Conservation (phyloP, 2,329 filamentous ascomycete genomes). For the Simplicillium sp. region DNA sequence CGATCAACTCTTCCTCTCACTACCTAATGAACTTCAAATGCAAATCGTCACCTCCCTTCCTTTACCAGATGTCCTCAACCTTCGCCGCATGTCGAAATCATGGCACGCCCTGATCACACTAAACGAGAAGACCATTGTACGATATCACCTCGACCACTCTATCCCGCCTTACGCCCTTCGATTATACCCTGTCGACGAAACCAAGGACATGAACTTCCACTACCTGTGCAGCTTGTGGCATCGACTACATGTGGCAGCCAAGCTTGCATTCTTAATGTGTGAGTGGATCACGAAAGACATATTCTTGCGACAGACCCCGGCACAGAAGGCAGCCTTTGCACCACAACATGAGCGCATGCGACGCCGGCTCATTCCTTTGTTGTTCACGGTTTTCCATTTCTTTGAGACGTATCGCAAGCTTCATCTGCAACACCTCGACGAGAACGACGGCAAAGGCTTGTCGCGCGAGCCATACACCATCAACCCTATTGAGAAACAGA, state of each 20-base stretch:
- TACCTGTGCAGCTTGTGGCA: constrained; percentile 58
- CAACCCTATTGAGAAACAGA: constrained; percentile 52
- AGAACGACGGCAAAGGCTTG: constrained; percentile 42
- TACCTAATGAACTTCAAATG: constrained; percentile 54
- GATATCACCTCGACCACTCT: constrained; percentile 49
- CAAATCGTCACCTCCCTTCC: constrained; percentile 52
- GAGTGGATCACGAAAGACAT: constrained; percentile 58
- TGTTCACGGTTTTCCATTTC: constrained; percentile 60
- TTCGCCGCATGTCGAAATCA: constrained; percentile 47
- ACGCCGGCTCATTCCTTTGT: constrained; percentile 50
- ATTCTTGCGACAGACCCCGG: constrained; percentile 47
- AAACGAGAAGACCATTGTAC: constrained; percentile 52
- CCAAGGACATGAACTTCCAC: constrained; percentile 42
- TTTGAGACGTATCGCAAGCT: constrained; percentile 55
- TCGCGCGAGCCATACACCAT: constrained; percentile 44
- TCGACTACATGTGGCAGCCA: constrained; percentile 53
- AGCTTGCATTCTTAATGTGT: constrained; percentile 51
- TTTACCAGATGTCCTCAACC: constrained; percentile 48
- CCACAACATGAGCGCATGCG: constrained; percentile 55
- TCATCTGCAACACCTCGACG: constrained; percentile 45
- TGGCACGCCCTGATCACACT: constrained; percentile 50
- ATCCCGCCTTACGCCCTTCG: constrained; percentile 51
- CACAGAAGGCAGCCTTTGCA: constrained; percentile 46
- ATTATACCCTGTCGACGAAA: constrained; percentile 45
- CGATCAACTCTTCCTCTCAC: constrained; percentile 44